Conservation (phyloP, 2,329 filamentous ascomycete species). For the Aspergillus sojae region DNA sequence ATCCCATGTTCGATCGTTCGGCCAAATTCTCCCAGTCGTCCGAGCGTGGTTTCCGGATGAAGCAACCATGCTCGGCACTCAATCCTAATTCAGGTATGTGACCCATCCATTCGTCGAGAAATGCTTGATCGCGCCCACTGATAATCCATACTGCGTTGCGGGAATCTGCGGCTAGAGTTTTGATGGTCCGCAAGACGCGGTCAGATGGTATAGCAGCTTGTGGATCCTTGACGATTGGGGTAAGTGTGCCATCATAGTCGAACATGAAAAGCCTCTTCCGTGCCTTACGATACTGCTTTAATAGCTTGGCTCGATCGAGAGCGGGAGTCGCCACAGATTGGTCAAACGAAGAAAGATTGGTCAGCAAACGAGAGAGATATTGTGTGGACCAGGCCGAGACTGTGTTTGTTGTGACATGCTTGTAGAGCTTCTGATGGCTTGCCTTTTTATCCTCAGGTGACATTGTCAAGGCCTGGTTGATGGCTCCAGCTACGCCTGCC, state of each 20-base stretch:
- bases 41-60: conserved; percentile 78
- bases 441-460: conserved; percentile 63
- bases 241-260: conserved; percentile 96
- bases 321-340: conserved; percentile 76
- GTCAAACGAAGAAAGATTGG: conserved; percentile 76
- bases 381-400: conserved; percentile 83
- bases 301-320: conserved; percentile 72
- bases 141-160: conserved; percentile 97
- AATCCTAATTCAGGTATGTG: conserved; percentile 88
- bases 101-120: conserved; percentile 88
- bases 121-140: conserved; percentile 88
- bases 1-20: conserved; percentile 84
- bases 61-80: conserved; percentile 95
- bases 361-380: conserved; percentile 77
- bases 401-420: conserved; percentile 81
- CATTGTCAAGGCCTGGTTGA: conserved; percentile 82
- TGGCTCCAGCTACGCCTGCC: conserved; percentile 77
- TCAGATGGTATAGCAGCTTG: conserved; percentile 86
- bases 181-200: conserved; percentile 77
- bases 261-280: conserved; percentile 93
- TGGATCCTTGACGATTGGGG: conserved; percentile 91
- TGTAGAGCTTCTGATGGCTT: conserved; percentile 76
- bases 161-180: conserved; percentile 75
- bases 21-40: conserved; percentile 87
- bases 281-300: conserved; percentile 73